phyloP scores from a whole-genome alignment of 768 basidiomycete species.

The Kwoniella sp. region DNA sequence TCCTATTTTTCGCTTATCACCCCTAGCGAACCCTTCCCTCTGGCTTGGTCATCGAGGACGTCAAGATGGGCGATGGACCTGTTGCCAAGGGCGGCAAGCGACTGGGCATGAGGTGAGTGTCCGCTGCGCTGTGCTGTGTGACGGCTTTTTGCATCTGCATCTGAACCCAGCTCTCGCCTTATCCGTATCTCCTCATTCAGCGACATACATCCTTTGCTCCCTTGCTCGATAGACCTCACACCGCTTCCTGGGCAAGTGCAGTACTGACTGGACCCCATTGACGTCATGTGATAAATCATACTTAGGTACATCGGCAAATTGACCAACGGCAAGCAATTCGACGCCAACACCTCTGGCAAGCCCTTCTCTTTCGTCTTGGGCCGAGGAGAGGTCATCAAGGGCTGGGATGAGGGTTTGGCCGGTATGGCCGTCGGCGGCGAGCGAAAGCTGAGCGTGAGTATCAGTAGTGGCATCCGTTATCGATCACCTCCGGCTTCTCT shows the following conservation, averaged over 20 bases:
- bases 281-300: no score
- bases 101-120: slow-evolving; percentile 70
- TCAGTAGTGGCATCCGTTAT: neutral
- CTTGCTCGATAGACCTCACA: no score
- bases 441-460: slow-evolving; percentile 64
- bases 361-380: slow-evolving; percentile 81
- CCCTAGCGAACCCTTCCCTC: slow-evolving; percentile 60
- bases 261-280: no score
- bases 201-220: no score
- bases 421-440: slow-evolving; percentile 91
- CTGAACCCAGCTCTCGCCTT: neutral
- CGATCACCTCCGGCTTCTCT: no score
- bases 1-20: neutral
- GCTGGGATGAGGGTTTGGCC: slow-evolving; percentile 85
- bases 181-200: no score
- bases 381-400: slow-evolving; percentile 77
- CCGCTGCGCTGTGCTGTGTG: no score
- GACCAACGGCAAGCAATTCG: slow-evolving; percentile 76
- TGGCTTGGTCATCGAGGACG: slow-evolving; percentile 76
- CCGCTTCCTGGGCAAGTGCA: no score
- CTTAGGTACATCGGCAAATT: slow-evolving; percentile 90
- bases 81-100: slow-evolving; percentile 81
- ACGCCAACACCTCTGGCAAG: slow-evolving; percentile 56
- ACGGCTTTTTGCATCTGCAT: neutral
- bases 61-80: slow-evolving; percentile 78